Conservation (phyloP, 768 basidiomycete genomes). For the Naganishia kalamii region DNA sequence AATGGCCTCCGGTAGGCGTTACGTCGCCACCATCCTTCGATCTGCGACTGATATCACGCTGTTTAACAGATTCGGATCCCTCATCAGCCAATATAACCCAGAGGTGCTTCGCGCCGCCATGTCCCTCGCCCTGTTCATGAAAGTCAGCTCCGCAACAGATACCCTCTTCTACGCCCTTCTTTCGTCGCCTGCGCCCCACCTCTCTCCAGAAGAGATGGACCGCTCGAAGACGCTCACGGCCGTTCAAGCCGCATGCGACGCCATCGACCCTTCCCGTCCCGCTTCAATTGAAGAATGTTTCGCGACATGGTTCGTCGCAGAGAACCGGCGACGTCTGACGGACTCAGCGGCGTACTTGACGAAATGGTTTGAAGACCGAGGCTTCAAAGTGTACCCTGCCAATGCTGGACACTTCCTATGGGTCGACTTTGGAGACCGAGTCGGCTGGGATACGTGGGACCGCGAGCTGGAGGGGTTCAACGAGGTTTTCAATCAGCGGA, state of each 20-base stretch:
- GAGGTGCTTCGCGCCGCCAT: slow-evolving; percentile 39
- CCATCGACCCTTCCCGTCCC: not conserved
- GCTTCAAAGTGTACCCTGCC: slow-evolving; percentile 35
- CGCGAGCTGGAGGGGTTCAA: slow-evolving; percentile 42
- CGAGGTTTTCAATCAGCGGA: slow-evolving; percentile 37
- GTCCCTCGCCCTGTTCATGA: slow-evolving; percentile 43
- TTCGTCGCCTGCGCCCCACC: slow-evolving; percentile 7
- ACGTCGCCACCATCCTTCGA: not conserved
- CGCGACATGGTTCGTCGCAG: slow-evolving; percentile 10
- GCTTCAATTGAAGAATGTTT: not conserved
- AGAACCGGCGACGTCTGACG: slow-evolving; percentile 26
- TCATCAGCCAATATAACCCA: slow-evolving; percentile 42
- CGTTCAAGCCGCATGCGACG: not conserved
- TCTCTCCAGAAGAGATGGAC: not conserved
- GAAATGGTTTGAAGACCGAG: slow-evolving; percentile 36
- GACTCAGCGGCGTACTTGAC: slow-evolving; percentile 28
- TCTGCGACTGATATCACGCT: slow-evolving; percentile 22
- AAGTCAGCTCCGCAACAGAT: slow-evolving; percentile 31
- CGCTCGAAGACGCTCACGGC: not conserved
- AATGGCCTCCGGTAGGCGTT: slow-evolving; percentile 13
- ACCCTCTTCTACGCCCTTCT: slow-evolving; percentile 22
- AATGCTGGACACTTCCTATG: slow-evolving; percentile 45
- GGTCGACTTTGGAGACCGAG: slow-evolving; percentile 35
- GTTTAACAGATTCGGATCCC: slow-evolving; percentile 35
- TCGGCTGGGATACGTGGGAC: slow-evolving; percentile 31